Evolutionary conservation across 2,329 filamentous ascomycete genomes (phyloP), one percentile per base, ranked within the genome.

Genomic region (Diaporthe ilicicola): DNA sequence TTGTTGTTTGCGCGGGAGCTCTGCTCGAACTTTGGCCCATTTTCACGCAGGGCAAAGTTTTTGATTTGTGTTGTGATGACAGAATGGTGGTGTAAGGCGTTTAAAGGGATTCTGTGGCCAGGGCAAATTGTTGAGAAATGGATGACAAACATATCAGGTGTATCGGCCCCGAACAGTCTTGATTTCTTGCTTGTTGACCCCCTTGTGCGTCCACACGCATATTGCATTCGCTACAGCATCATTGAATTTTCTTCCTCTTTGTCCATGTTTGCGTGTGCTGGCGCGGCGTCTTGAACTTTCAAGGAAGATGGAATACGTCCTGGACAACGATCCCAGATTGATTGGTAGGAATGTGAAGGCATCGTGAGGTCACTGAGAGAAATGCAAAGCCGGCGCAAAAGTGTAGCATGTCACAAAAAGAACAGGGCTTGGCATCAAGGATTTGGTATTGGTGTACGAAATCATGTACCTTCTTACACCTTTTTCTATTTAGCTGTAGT

Each of bases 151-250:
- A 48, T 54, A 44, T 22, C 24, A 22, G n/a, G 54, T 67, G 61
- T 54, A 70, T 39, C 59, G 51, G 34, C 55, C 50, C 55, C 19
- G 29, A 19, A 34, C n/a, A 4, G 15, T 62, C 44, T 53, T 53
- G 22, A 17, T 53, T 29, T 32, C 22, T 39, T 44, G 24, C 5
- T 61, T 27, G 5, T 59, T 44, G 55, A 4, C 42, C 46, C 24
- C 46, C 29, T 12, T n/a, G 56, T 69, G 70, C 37, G 32, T 51
- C 15, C 19, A n/a, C 37, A 51, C 66, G 61, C 70, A 72, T 48
- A 69, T 44, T 64, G 70, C 66, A 59, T 69, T 72, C 70, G 70
- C 51, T 72, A 72, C 70, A 69, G 56, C 50, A 56, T 65, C 29
- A 10, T 50, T 12, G 19, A 32, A 27, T 2, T 59, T 61, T 61